These are phyloP conservation scores for Pisolithus orientalis DNA, from an alignment of 768 basidiomycete genomes.

Conservation along the genomic window DNA sequence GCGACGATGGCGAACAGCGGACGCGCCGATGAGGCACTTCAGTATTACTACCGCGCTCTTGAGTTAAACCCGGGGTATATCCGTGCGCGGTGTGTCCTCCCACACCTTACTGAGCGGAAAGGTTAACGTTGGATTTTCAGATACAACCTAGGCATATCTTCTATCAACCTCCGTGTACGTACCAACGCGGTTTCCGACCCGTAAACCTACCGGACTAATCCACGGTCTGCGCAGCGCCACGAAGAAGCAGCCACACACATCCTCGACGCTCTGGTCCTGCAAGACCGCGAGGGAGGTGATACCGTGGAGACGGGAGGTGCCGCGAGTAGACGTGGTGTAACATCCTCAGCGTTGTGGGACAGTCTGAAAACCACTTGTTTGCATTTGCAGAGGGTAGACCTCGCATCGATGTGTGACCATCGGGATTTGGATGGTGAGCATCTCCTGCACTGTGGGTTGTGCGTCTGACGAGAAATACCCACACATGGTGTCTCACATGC, in stretches of 20 bases:
- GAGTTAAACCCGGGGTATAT: conserved; percentile 88
- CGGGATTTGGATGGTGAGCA: conserved; percentile 60
- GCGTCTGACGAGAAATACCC: background rate
- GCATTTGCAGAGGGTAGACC: conserved; percentile 72
- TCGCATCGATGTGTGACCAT: conserved; percentile 66
- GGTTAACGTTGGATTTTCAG: conserved; percentile 31
- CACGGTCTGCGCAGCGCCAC: conserved; percentile 49
- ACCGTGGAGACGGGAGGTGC: conserved; percentile 37
- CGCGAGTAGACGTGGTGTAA: conserved; percentile 61
- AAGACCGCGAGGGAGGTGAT: conserved; percentile 65
- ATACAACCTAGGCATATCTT: conserved; percentile 91
- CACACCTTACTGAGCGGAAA: background rate
- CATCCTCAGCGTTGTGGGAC: conserved; percentile 79
- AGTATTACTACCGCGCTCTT: conserved; percentile 82
- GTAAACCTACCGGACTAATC: background rate
- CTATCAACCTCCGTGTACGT: conserved; percentile 76
- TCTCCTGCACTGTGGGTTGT: background rate
- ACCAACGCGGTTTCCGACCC: conserved; percentile 8
- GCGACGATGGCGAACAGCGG: conserved; percentile 93
- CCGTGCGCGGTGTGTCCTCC: conserved; percentile 60
- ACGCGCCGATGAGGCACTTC: conserved; percentile 68
- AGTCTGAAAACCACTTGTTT: conserved; percentile 78
- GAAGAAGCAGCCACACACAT: conserved; percentile 84
- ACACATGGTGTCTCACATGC: background rate
- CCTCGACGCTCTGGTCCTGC: conserved; percentile 82